Percentiles rank a stretch among this genome's conserved stretches.
These are phyloP conservation scores for Phaffia australis DNA, from an alignment of 768 basidiomycete species.

Conservation along the genomic window DNA sequence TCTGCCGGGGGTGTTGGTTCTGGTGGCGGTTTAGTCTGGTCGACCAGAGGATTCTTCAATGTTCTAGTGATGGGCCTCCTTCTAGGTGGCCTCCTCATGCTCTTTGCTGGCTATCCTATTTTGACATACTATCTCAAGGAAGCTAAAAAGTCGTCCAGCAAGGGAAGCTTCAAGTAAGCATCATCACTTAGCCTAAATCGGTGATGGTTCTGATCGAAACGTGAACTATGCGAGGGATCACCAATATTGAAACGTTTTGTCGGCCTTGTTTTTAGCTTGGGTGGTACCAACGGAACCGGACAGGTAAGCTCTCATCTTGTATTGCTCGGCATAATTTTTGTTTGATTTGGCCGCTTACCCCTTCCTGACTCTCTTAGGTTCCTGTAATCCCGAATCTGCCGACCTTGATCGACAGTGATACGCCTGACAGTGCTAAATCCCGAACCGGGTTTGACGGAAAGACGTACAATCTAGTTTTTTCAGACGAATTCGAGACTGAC, in stretches of 20 bases:
- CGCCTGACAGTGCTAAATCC: slow-evolving; percentile 50
- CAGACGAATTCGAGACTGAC: slow-evolving; percentile 33
- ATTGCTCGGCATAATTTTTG: no score
- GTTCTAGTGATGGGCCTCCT: slow-evolving; percentile 9
- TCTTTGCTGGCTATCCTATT: slow-evolving; percentile 26
- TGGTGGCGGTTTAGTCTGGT: slow-evolving; percentile 10
- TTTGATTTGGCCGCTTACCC: no score
- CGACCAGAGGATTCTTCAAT: slow-evolving; percentile 21
- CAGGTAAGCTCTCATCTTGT: background rate
- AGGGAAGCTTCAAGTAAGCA: slow-evolving; percentile 18
- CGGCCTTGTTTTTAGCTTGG: slow-evolving; percentile 5
- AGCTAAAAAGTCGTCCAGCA: background rate
- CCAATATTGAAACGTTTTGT: background rate
- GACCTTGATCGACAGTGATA: slow-evolving; percentile 62
- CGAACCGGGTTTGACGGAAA: slow-evolving; percentile 59
- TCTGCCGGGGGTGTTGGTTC: background rate
- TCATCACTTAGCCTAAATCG: background rate
- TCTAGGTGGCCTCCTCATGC: slow-evolving; percentile 14
- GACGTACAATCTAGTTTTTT: slow-evolving; percentile 72
- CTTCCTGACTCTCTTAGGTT: background rate
- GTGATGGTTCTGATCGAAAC: background rate
- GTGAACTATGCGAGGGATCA: background rate
- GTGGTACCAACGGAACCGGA: slow-evolving; percentile 24
- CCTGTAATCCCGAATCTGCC: slow-evolving; percentile 20
- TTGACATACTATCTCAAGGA: slow-evolving; percentile 13